These are phyloP conservation scores for Linum trigynum DNA, from an alignment of 345 rosid genomes.

Conservation along the genomic window DNA sequence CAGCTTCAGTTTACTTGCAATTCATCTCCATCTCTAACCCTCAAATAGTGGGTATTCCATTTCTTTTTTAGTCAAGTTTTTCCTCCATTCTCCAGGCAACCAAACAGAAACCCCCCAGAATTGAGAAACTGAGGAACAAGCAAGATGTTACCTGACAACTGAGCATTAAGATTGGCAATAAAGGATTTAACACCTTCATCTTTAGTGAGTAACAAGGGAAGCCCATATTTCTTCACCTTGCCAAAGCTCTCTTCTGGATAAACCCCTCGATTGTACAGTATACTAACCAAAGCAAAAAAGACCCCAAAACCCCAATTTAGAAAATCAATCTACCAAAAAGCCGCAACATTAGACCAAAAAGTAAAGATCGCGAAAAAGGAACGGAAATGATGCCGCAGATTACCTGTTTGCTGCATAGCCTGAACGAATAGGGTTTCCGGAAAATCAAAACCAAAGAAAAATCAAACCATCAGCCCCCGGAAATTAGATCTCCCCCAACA, in stretches of 20 bases:
- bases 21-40: too few relatives aligned
- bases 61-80: background rate
- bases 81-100: conserved; percentile 4
- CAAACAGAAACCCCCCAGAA: background rate
- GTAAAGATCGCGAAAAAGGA: background rate
- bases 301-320: background rate
- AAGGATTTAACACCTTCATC: conserved; percentile 85
- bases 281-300: conserved; percentile 29
- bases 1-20: too few relatives aligned
- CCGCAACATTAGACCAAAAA: background rate
- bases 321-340: background rate
- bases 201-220: conserved; percentile 78
- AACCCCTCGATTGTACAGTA: conserved; percentile 88
- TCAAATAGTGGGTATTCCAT: too few relatives aligned
- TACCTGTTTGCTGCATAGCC: conserved; percentile 99
- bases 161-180: conserved; percentile 54
- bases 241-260: conserved; percentile 88
- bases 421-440: conserved; percentile 21
- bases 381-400: background rate
- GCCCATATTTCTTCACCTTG: conserved; percentile 95
- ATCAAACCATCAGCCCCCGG: conserved; percentile 11
- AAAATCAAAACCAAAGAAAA: background rate
- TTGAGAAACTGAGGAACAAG: background rate
- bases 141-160: conserved; percentile 52
- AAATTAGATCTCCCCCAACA: background rate